Evolutionary conservation across 1,284 basidiomycete genomes (phyloP).

Genomic region (Cutaneotrichosporon cyanovorans): DNA sequence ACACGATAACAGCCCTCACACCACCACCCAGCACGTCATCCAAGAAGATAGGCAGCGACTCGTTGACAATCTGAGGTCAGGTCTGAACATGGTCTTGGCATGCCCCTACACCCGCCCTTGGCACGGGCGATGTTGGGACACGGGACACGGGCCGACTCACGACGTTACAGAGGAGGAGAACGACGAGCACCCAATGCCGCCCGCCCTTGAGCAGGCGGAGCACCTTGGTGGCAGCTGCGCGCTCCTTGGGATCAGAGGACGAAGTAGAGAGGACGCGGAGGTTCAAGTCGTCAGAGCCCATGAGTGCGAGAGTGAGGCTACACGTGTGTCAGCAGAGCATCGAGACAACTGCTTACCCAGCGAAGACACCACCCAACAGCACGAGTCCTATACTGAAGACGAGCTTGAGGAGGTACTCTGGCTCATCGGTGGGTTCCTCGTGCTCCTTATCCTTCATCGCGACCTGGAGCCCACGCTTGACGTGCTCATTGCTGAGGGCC

Average conservation of each 20-base stretch:
- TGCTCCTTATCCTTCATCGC: conserved; percentile 29
- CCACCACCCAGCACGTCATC: conserved; percentile 82
- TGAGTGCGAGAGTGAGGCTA: conserved; percentile 75
- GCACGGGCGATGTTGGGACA: no score
- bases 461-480: conserved; percentile 7
- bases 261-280: conserved; percentile 75
- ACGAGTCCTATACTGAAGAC: conserved; percentile 60
- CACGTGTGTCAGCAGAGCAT: background rate
- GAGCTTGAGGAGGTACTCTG: conserved; percentile 59
- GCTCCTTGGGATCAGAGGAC: conserved; percentile 63
- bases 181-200: conserved; percentile 90
- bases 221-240: conserved; percentile 65
- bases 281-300: conserved; percentile 91
- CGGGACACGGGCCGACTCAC: conserved; percentile 50
- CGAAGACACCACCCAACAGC: conserved; percentile 72
- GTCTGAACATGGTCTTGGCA: background rate
- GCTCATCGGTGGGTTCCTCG: conserved; percentile 15
- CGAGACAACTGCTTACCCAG: conserved; percentile 55
- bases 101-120: no score
- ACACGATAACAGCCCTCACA: conserved; percentile 68
- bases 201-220: conserved; percentile 69
- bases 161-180: conserved; percentile 74
- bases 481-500: background rate
- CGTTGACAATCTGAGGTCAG: conserved; percentile 77
- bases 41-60: conserved; percentile 82